These are phyloP conservation scores for Ogataea henricii DNA, from an alignment of 805 yeast genomes.

Conservation along the genomic window DNA sequence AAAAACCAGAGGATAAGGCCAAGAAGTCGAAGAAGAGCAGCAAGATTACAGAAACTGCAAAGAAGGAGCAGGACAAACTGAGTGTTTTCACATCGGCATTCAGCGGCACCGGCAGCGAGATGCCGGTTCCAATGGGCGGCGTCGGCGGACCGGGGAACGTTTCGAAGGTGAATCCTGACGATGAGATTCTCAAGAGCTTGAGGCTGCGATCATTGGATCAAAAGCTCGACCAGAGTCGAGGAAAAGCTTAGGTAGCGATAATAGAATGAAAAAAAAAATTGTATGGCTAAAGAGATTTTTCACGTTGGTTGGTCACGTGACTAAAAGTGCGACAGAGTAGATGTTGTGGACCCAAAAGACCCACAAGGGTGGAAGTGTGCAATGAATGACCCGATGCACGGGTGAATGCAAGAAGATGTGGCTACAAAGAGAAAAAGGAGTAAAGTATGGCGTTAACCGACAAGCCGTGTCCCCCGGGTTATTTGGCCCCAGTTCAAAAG, in stretches of 20 bases:
- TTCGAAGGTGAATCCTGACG: slow-evolving; percentile 1
- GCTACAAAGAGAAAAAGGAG: no score
- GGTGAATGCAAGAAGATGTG: no score
- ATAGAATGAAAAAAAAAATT: no score
- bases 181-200: slow-evolving; percentile 17
- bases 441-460: no score
- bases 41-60: slow-evolving; percentile 1
- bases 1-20: slow-evolving; percentile 8
- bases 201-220: slow-evolving; percentile 28
- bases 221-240: slow-evolving; percentile 18
- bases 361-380: no score
- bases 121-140: not conserved
- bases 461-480: no score
- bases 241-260: not conserved
- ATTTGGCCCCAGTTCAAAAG: no score
- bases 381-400: no score
- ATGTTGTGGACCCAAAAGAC: not conserved
- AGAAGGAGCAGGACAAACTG: slow-evolving; percentile 17
- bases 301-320: not conserved
- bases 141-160: not conserved
- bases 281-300: no score
- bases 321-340: not conserved
- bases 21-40: slow-evolving; percentile 2
- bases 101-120: slow-evolving; percentile 7
- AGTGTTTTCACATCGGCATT: slow-evolving; percentile 30